Base-by-base conservation (phyloP, 306 rosid species). In the Pterocarpus macrocarpus region DNA sequence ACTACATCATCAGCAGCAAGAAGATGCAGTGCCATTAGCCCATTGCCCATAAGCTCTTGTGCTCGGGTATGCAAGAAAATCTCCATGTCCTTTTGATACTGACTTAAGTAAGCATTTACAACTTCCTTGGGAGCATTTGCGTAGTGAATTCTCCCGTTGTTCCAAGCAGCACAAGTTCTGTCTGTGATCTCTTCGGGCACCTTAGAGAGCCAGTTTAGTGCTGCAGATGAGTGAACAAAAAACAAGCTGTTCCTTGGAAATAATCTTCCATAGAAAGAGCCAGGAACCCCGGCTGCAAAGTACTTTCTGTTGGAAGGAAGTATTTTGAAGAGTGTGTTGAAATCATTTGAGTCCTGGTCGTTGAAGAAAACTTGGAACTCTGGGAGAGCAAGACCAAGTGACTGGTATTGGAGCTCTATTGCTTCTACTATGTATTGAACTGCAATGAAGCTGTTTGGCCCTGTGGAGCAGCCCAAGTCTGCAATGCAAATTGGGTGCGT, bases 401-500 rank as follows among this genome's bases (percentile, higher is more conserved):
- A 80, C 5, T 68, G n/a, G 79, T 55, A 64, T 63, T 70, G 50
- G 44, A 32, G 49, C 33, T 75, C 5, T 32, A 71, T 38, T 30
- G 88, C 73, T 33, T 85, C 83, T 65, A 77, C 8, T 30, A 81
- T 85, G 64, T 53, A 43, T 36, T 81, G 69, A 14, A 66, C 32
- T 32, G 80, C 67, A 1, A 71, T 36, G n/a, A 85, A 81, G 12
- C 85, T 71, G 22, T 81, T 77, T 33, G 83, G 77, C 13, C 85
- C 85, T 30, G 76, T 64, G 45, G 88, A 76, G 30, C 88, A 85
- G 0, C 85, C 88, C 3, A 85, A 80, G 49, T 85, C 85, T 44
- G 76, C 85, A 7, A 85, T 62, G 78, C 69, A 43, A 30, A 84
- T 39, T 69, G 17, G 65, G 58, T 47, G 74, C 30, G 53, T 1